These are phyloP conservation scores for Pisolithus tinctorius DNA, from an alignment of 768 basidiomycete species.

Conservation along the genomic window DNA sequence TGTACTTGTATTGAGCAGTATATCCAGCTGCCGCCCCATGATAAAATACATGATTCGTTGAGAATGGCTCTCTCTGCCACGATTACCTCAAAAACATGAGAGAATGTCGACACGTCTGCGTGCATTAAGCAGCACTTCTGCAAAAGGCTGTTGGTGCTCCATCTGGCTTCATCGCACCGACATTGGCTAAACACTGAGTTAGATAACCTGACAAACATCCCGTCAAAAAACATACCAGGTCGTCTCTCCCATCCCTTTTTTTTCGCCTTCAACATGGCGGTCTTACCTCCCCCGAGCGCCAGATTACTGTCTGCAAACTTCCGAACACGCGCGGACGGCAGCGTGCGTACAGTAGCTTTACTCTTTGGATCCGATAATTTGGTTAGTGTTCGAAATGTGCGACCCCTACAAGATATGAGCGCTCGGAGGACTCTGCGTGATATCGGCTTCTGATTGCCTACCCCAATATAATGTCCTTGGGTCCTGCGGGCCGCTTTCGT, in stretches of 20 bases:
- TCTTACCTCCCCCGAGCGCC: constrained; percentile 37
- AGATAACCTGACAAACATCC: background rate
- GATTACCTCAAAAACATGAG: background rate
- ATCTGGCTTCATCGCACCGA: constrained; percentile 47
- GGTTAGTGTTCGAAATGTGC: constrained; percentile 45
- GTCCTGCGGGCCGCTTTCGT: constrained; percentile 26
- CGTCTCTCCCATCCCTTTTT: constrained; percentile 51
- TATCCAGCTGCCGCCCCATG: too few relatives aligned
- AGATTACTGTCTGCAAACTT: constrained; percentile 50
- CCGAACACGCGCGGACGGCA: constrained; percentile 42
- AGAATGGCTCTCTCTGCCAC: constrained; percentile 13
- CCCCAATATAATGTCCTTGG: constrained; percentile 55
- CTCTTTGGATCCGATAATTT: constrained; percentile 20
- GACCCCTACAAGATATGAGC: constrained; percentile 35
- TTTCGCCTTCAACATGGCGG: constrained; percentile 25
- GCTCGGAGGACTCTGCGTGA: background rate
- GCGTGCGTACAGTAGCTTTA: constrained; percentile 33
- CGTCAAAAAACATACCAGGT: constrained; percentile 38
- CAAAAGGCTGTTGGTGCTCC: constrained; percentile 52
- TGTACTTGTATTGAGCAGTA: too few relatives aligned
- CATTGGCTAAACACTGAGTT: constrained; percentile 34
- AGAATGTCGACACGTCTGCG: background rate
- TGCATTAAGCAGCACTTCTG: constrained; percentile 16
- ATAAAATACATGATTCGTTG: too few relatives aligned
- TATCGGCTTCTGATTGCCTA: constrained; percentile 17